Evolutionary conservation across 2,329 filamentous ascomycete genomes (phyloP), one percentile per base, ranked within the genome.

Genomic region (Pestalotiopsis sp.): DNA sequence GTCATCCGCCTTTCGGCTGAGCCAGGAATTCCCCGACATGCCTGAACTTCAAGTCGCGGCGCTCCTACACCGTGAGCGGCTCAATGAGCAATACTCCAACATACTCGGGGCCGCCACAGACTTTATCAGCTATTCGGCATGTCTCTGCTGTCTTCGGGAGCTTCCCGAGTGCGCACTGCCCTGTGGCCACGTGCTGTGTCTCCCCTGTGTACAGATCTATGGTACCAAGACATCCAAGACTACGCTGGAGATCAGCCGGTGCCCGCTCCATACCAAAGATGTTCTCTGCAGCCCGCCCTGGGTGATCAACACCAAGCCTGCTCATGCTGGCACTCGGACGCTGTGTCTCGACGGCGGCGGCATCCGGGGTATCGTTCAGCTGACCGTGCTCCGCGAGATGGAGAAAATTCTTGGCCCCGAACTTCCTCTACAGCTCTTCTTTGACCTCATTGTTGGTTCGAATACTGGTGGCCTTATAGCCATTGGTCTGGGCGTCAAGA

Each of bases 341-440:
- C 73, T 78, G 3, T 75, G 73, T 65, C 74, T 78, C 20, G 76
- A 78, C 65, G 76, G 77, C 20, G 76, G 76, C 17, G 77, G 77
- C 5, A 69, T 76, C 25, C 72, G 76, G 5, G 75, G 77, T 7
- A 71, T 78, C 11, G 72, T 76, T 59, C 73, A 77, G 57, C 71
- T 78, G 20, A 74, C 75, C 52, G 74, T 76, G 17, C 74, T 78
- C 11, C 59, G 65, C 13, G 75, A 76, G 64, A 66, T 78, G 17
- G 76, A 78, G 67, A 76, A 73, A 64, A 71, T 76, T n/a, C 68
- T 78, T 1, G 77, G 77, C 0, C 69, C 75, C 3, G 73, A 75
- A 13, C 66, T 78, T 9, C 77, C 76, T 3, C 73, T 78, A 3
- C 77, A 78, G 61, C 65, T 76, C 4, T 78, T 78, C 68, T 78